Conservation (phyloP, 805 yeast species). For the Ogataea polymorpha region DNA sequence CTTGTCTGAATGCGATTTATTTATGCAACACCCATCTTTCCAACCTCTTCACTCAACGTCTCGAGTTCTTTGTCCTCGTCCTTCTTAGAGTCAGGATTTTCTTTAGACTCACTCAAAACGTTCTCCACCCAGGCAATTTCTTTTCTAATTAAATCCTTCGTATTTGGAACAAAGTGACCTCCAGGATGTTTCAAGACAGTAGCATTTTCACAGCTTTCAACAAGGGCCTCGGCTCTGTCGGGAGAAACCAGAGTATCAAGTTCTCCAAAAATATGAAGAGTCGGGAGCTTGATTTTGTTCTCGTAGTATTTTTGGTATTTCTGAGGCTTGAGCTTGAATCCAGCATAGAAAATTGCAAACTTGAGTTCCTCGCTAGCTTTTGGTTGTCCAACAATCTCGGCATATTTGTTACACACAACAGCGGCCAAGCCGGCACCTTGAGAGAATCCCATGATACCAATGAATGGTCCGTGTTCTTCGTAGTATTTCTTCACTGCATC, state of each 20-base stretch:
- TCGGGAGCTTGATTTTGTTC: slow-evolving; percentile 31
- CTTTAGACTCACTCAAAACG: slow-evolving; percentile 19
- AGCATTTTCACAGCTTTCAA: slow-evolving; percentile 50
- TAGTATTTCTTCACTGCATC: slow-evolving; percentile 47
- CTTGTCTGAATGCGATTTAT: background rate
- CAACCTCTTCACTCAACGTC: slow-evolving; percentile 26
- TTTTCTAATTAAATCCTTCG: slow-evolving; percentile 43
- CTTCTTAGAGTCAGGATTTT: slow-evolving; percentile 5
- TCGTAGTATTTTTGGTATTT: slow-evolving; percentile 30
- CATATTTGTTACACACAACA: slow-evolving; percentile 57
- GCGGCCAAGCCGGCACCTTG: slow-evolving; percentile 93
- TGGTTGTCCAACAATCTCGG: slow-evolving; percentile 46
- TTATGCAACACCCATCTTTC: slow-evolving; percentile 30
- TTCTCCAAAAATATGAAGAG: slow-evolving; percentile 83
- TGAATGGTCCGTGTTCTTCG: slow-evolving; percentile 73
- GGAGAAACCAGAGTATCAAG: slow-evolving; percentile 82
- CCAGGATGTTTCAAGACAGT: slow-evolving; percentile 78
- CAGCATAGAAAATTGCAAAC: slow-evolving; percentile 76
- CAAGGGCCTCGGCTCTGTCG: slow-evolving; percentile 62
- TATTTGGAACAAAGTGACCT: slow-evolving; percentile 94
- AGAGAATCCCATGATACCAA: slow-evolving; percentile 86
- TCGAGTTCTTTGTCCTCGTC: slow-evolving; percentile 23
- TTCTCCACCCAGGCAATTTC: slow-evolving; percentile 35
- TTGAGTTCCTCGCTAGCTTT: slow-evolving; percentile 47
- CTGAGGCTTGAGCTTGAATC: slow-evolving; percentile 37